Evolutionary conservation across 495 filamentous ascomycete species (phyloP), one percentile per base, ranked within the genome.

Genomic region (Xylaria curta): DNA sequence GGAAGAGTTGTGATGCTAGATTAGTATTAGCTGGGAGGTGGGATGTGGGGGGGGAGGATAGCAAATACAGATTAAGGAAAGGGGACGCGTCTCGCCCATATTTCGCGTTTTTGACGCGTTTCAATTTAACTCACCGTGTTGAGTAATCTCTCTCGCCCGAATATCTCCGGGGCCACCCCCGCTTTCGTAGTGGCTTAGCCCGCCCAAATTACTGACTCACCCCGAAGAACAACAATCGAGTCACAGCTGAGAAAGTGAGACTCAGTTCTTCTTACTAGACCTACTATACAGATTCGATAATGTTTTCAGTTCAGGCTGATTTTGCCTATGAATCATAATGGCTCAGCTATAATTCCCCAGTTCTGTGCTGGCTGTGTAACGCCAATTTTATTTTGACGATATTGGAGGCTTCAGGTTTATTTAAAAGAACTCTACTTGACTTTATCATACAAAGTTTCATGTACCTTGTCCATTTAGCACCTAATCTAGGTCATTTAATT

Each of bases 101-200:
- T 26, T 67, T 58, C 77, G 77, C 72, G 77, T 77, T 70, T 69
- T 68, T 58, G 67, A 68, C 46, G 75, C 67, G 75, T 71, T 38
- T 76, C 66, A 72, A 78, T 77, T 74, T 73, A 74, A 71, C 59
- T 9, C 51, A 62, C 61, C 38, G 21, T 21, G 8, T 66, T 47
- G 1, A 66, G 75, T 19, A 77, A 74, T 49, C 0, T 17, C 15
- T 40, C 13, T 65, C n/a, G 7, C 38, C 76, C 75, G 73, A 71
- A 42, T 75, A 78, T 71, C 76, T 73, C 76, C 75, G 72, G 31
- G n/a, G 0, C 51, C 3, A 68, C 1, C 21, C 13, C 46, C 10
- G 47, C 9, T 56, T 26, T n/a, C 31, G 4, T 15, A 33, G 10
- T 33, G 44, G 36, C 4, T 9, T 38, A 38, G 28, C 28, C 28